Conservation (phyloP, 768 basidiomycete genomes). For the Hypsizygus marmoreus region DNA sequence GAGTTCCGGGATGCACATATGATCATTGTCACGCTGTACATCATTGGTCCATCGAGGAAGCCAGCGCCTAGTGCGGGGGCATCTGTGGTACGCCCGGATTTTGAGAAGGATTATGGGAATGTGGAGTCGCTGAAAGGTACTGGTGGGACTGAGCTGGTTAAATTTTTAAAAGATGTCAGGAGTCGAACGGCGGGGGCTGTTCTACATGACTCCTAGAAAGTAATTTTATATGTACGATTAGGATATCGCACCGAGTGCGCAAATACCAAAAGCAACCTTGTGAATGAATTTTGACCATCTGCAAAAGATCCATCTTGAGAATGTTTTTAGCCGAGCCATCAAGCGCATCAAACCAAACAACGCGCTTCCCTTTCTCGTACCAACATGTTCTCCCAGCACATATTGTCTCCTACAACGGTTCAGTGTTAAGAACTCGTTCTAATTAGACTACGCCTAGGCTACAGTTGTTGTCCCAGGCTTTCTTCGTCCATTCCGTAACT, state of each 20-base stretch:
- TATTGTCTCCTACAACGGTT: too few relatives aligned
- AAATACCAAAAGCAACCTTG: neutral
- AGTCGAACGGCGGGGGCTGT: constrained; percentile 62
- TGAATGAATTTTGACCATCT: neutral
- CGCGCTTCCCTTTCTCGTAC: too few relatives aligned
- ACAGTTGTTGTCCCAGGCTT: too few relatives aligned
- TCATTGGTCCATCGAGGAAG: constrained; percentile 68
- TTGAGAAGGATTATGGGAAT: constrained; percentile 17
- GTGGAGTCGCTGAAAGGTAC: constrained; percentile 60
- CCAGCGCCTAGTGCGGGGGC: constrained; percentile 25
- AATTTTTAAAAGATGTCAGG: constrained; percentile 76
- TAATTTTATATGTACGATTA: neutral
- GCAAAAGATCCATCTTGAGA: too few relatives aligned
- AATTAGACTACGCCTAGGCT: too few relatives aligned
- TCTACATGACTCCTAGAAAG: neutral
- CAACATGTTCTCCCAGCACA: too few relatives aligned
- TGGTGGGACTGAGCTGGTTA: constrained; percentile 78
- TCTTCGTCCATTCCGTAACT: too few relatives aligned
- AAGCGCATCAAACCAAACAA: too few relatives aligned
- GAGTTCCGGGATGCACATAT: constrained; percentile 81
- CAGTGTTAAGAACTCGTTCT: too few relatives aligned
- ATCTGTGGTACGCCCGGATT: constrained; percentile 14
- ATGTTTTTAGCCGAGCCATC: too few relatives aligned
- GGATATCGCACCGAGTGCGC: too few relatives aligned
- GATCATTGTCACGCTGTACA: constrained; percentile 74